Percentiles rank a stretch among this genome's conserved stretches.
Evolutionary conservation across 345 rosid species (phyloP).

Genomic region (Abelmoschus esculentus): DNA sequence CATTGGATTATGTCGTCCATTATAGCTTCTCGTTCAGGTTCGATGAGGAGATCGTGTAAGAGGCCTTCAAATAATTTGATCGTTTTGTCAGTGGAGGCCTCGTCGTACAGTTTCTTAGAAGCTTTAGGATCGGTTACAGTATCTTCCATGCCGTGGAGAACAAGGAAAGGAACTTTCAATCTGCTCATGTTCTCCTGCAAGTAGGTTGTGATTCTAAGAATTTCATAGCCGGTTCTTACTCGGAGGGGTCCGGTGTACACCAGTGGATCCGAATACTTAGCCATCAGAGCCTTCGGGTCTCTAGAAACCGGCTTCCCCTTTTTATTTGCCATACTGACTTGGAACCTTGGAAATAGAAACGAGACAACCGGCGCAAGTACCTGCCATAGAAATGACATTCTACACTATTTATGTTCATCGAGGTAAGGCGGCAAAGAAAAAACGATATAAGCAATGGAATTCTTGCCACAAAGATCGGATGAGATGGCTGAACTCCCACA

Average conservation of each 20-base stretch:
- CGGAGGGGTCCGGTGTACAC: conserved; percentile 84
- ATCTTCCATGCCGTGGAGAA: conserved; percentile 84
- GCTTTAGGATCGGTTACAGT: conserved; percentile 79
- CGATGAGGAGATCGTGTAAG: conserved; percentile 82
- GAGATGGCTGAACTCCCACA: conserved; percentile 88
- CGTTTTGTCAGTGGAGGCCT: conserved; percentile 69
- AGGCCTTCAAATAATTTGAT: conserved; percentile 64
- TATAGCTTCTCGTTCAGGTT: conserved; percentile 68
- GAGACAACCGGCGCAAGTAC: conserved; percentile 79
- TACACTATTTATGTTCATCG: not conserved
- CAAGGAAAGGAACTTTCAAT: conserved; percentile 61
- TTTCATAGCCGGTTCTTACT: conserved; percentile 87
- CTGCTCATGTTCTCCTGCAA: conserved; percentile 59
- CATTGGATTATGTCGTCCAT: conserved; percentile 59
- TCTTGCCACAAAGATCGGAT: conserved; percentile 69
- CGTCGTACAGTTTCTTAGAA: conserved; percentile 48
- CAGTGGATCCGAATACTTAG: conserved; percentile 86
- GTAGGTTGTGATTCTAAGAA: conserved; percentile 56
- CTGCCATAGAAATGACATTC: conserved; percentile 22
- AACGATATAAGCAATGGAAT: not conserved
- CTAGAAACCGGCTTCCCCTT: conserved; percentile 82
- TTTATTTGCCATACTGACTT: conserved; percentile 75
- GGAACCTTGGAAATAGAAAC: conserved; percentile 58
- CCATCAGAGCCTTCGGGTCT: conserved; percentile 69
- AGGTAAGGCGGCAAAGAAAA: not conserved